Evolutionary conservation across 176 grass and related monocot genomes (phyloP).

Genomic region (Ananas comosus): DNA sequence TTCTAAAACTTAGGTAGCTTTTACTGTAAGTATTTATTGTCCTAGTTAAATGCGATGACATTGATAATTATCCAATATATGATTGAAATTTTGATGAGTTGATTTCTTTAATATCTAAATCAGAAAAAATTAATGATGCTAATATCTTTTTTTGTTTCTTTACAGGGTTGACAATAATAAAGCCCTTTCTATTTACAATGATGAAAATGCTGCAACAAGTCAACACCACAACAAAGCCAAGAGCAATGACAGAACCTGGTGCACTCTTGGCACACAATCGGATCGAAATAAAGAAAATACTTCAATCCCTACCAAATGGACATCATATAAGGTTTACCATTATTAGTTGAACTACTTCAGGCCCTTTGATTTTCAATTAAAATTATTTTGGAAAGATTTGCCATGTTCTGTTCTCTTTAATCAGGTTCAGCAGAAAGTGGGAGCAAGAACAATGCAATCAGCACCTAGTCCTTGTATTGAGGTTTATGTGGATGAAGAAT

Average conservation of each 20-base stretch:
- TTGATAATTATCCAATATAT: no score
- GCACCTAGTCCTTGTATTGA: conserved; percentile 40
- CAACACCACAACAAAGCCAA: conserved; percentile 23
- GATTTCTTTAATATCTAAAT: conserved; percentile 4
- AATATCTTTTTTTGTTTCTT: not conserved
- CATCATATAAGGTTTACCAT: conserved; percentile 53
- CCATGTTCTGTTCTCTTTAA: conserved; percentile 3
- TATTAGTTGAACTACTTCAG: not conserved
- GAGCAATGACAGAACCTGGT: conserved; percentile 41
- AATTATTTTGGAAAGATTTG: not conserved
- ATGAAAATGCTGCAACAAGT: conserved; percentile 45
- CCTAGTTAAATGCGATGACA: not conserved
- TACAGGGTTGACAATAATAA: conserved; percentile 46
- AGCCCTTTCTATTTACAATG: conserved; percentile 57
- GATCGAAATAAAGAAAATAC: conserved; percentile 89
- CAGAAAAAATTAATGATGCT: conserved; percentile 2
- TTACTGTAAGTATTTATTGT: not conserved
- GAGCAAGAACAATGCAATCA: conserved; percentile 29
- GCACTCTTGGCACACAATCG: conserved; percentile 57
- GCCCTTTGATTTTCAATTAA: no score
- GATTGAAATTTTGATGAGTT: not conserved
- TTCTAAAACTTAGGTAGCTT: no score
- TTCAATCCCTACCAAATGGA: conserved; percentile 67
- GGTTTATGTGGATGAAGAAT: conserved; percentile 71
- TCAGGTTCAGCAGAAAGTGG: conserved; percentile 56